phyloP scores from a whole-genome alignment of 1,284 basidiomycete species.

The Vanrija sp. region DNA sequence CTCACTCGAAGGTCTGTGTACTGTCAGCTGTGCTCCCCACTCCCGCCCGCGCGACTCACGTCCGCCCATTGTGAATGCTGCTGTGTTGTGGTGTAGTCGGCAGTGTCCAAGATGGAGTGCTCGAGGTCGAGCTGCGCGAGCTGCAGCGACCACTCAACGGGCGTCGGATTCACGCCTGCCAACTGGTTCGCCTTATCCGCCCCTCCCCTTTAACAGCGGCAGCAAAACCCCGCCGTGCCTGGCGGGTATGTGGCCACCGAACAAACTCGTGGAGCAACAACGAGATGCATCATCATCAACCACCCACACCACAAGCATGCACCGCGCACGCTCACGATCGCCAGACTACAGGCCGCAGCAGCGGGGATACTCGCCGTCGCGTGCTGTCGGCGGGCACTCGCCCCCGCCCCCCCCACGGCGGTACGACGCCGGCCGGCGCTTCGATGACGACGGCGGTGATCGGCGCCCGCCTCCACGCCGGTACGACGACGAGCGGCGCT shows the following conservation, averaged over 20 bases:
- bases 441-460: not conserved
- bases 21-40: not conserved
- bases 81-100: too few relatives aligned
- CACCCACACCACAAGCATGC: slow-evolving; percentile 12
- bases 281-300: not conserved
- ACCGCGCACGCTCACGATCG: slow-evolving; percentile 15
- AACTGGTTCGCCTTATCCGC: not conserved
- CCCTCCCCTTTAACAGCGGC: not conserved
- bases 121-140: not conserved
- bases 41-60: too few relatives aligned
- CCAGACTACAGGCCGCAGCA: slow-evolving; percentile 13
- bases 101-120: too few relatives aligned
- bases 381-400: not conserved
- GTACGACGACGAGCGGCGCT: not conserved
- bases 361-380: slow-evolving; percentile 5
- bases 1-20: too few relatives aligned
- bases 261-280: not conserved
- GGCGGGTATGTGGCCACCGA: too few relatives aligned
- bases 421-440: slow-evolving; percentile 2
- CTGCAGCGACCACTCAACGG: not conserved
- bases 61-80: too few relatives aligned
- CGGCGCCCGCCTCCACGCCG: slow-evolving; percentile 1
- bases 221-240: too few relatives aligned
- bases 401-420: slow-evolving; percentile 4
- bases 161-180: not conserved